Evolutionary conservation across 2,329 filamentous ascomycete species (phyloP), one percentile per base, ranked within the genome.

Genomic region (Pseudocercospora crystallina): DNA sequence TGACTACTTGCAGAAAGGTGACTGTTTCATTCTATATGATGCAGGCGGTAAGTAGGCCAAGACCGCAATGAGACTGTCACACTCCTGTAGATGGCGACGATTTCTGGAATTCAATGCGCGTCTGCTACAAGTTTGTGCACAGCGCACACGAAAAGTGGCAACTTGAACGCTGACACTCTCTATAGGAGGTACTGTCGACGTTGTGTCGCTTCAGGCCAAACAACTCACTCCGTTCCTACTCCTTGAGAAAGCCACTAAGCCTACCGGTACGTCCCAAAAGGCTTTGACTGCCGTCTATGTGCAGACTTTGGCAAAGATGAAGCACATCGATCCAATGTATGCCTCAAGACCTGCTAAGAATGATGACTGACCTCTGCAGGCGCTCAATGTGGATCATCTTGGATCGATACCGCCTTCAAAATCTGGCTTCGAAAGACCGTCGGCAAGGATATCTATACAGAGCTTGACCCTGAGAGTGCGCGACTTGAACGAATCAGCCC

Each of bases 1-100:
- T 35, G 5, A 34, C 9, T 14, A 33, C n/a, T 17, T 32, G 5
- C 14, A 44, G 42, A 32, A 14, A 8, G 20, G 40, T 13, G 33
- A 47, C 15, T 47, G 44, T 30, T 47, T 47, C 35, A 40, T 47
- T 14, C 35, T 47, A 7, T 47, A 36, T 29, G 44, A 47, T 14
- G 44, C 44, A 12, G 44, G 44, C 26, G 44, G 44, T n/a, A n/a
- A n/a, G n/a, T n/a, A n/a, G n/a, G n/a, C n/a, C n/a, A n/a, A n/a
- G n/a, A n/a, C n/a, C n/a, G n/a, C n/a, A n/a, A n/a, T n/a, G n/a
- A n/a, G n/a, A n/a, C n/a, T n/a, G n/a, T n/a, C n/a, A n/a, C n/a
- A n/a, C n/a, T n/a, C n/a, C n/a, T n/a, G n/a, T n/a, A n/a, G n/a
- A n/a, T n/a, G n/a, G n/a, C n/a, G n/a, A n/a, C n/a, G n/a, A n/a